Evolutionary conservation across 208 protist species (phyloP).

Genomic region (Leishmania aethiopica): DNA sequence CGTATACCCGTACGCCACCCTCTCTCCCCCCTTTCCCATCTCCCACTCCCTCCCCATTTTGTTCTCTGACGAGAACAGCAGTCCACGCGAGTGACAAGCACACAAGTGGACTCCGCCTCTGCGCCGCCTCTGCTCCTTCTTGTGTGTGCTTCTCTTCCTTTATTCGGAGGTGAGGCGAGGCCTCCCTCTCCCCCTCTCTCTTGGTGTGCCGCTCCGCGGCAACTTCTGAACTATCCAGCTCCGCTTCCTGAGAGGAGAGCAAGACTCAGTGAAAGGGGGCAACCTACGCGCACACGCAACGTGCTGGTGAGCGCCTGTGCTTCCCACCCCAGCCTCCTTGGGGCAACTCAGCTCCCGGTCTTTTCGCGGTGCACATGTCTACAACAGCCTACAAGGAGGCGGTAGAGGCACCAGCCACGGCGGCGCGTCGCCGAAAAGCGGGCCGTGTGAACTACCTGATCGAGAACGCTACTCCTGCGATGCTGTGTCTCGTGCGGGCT

Average conservation of each 20-base stretch:
- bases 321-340: background rate
- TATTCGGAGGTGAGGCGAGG: no score
- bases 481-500: slow-evolving; percentile 63
- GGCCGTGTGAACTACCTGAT: slow-evolving; percentile 61
- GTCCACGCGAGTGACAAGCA: background rate
- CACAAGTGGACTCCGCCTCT: background rate
- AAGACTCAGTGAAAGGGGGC: background rate
- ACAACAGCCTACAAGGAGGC: slow-evolving; percentile 17
- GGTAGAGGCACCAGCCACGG: slow-evolving; percentile 19
- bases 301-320: background rate
- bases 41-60: background rate
- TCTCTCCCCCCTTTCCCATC: background rate
- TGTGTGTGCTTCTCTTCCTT: background rate
- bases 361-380: slow-evolving; percentile 1
- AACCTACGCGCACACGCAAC: background rate
- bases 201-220: background rate
- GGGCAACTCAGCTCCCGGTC: background rate
- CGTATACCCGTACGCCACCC: background rate
- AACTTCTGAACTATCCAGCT: background rate
- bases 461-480: slow-evolving; percentile 57
- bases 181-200: no score
- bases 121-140: background rate
- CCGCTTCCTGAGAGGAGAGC: background rate
- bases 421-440: slow-evolving; percentile 13
- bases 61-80: background rate